Evolutionary conservation across 352 stramenopile species (phyloP), one percentile per base, ranked within the genome.

Genomic region (Thraustochytrium sp.): DNA sequence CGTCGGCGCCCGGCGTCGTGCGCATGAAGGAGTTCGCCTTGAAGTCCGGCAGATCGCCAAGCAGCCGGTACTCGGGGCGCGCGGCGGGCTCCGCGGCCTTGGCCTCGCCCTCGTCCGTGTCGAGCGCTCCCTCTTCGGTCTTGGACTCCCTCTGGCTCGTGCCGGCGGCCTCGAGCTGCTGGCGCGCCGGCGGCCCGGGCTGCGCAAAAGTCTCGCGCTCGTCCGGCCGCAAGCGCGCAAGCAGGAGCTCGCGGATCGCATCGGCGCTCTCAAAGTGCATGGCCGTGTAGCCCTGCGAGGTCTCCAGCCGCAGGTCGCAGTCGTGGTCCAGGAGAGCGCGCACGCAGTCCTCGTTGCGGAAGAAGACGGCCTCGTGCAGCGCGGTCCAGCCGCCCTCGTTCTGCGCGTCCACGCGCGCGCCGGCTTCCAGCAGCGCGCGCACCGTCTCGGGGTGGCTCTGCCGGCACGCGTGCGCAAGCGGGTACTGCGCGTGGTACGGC

Each of bases 331-430:
- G 59, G 9, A 88, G 78, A 5, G 76, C 40, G 29, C 59, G 48
- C 26, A 65, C 84, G 55, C 64, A 68, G 49, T 82, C 77, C n/a
- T 86, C 64, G 76, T 85, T 64, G 62, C 85, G 86, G 80, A 85
- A 86, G 54, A 85, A 88, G 42, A 76, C 82, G 3, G 82, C 82
- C 62, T 87, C 86, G 65, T 88, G 86, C 4, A 88, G 74, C 1
- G 85, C 82, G 18, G 59, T 84, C 85, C 85, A 88, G 34, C 72
- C 65, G 42, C 84, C 53, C 3, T 59, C 54, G 59, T 88, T 88
- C 74, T 86, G 77, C 36, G 26, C 75, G 34, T 65, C 62, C 4
- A 53, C 63, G 44, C 87, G 61, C 29, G 84, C 85, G 40, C 85
- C 85, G 2, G 82, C 85, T 18, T 86, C 84, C 23, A 87, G 68